Conservation (phyloP, 208 protist species). For the Acanthamoeba healyi region DNA sequence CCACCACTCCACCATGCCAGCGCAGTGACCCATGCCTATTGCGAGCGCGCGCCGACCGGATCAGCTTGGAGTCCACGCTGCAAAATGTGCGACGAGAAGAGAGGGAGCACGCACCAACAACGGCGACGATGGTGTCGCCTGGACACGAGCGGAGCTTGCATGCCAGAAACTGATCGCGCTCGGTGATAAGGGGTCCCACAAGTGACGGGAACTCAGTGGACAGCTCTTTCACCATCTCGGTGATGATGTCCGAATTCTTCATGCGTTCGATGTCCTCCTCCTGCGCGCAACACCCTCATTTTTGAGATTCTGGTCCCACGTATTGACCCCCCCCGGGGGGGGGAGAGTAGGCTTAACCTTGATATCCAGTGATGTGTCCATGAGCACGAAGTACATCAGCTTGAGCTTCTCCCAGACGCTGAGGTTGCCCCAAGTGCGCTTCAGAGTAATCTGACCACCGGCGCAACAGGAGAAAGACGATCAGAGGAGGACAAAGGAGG, state of each 20-base stretch:
- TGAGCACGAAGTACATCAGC: conserved; percentile 45
- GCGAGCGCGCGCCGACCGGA: background rate
- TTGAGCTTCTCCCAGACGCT: conserved; percentile 51
- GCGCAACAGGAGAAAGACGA: no score
- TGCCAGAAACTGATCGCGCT: conserved; percentile 17
- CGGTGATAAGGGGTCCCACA: conserved; percentile 1
- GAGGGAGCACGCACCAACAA: background rate
- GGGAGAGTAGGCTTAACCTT: background rate
- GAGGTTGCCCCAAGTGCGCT: conserved; percentile 35
- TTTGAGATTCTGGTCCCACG: no score
- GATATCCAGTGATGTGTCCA: conserved; percentile 54
- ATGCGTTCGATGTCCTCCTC: conserved; percentile 54
- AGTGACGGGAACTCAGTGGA: conserved; percentile 10
- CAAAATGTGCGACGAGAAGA: background rate
- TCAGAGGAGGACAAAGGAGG: background rate
- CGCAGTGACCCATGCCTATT: background rate
- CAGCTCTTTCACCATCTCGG: conserved; percentile 45
- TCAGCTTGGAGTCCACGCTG: no score
- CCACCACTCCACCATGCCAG: conserved; percentile 35
- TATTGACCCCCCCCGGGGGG: no score
- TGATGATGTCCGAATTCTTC: conserved; percentile 49
- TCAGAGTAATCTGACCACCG: background rate
- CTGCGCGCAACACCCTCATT: background rate
- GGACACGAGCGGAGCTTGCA: conserved; percentile 17
- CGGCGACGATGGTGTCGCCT: conserved; percentile 18